A percentile compares a stretch with the other conserved stretches of the same genome.
Evolutionary conservation across 2,329 filamentous ascomycete genomes (phyloP).

Genomic region (Alternaria incomplexa): DNA sequence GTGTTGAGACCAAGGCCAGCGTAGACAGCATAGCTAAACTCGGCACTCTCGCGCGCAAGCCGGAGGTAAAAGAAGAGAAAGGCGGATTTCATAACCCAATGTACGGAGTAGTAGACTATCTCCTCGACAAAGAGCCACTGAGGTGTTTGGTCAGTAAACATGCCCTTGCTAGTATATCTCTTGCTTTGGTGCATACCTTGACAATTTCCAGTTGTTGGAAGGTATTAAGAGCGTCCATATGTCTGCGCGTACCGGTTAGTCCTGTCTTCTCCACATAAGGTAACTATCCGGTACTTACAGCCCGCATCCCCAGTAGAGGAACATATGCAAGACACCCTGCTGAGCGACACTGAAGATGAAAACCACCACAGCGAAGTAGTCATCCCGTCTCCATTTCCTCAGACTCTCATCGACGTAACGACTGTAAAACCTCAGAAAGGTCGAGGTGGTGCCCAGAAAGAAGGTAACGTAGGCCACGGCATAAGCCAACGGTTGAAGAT

Average conservation of each 20-base stretch:
- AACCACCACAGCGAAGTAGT: slow-evolving; percentile 20
- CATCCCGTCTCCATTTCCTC: slow-evolving; percentile 25
- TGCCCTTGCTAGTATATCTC: neutral
- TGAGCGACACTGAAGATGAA: slow-evolving; percentile 21
- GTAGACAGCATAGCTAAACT: slow-evolving; percentile 32
- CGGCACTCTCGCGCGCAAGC: slow-evolving; percentile 22
- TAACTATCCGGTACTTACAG: slow-evolving; percentile 13
- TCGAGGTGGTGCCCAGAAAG: slow-evolving; percentile 18
- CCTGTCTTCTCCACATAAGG: neutral
- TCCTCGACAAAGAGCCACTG: slow-evolving; percentile 40
- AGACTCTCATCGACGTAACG: slow-evolving; percentile 15
- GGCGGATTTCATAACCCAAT: slow-evolving; percentile 42
- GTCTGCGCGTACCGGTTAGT: neutral
- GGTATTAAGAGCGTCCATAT: neutral
- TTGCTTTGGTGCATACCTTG: neutral
- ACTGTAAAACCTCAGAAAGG: slow-evolving; percentile 24
- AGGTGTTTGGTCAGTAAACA: neutral
- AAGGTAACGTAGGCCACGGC: slow-evolving; percentile 24
- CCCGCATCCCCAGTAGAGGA: slow-evolving; percentile 29
- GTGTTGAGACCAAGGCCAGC: slow-evolving; percentile 33
- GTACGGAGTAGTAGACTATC: slow-evolving; percentile 38
- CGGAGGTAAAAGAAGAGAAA: slow-evolving; percentile 47
- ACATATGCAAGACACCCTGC: slow-evolving; percentile 28
- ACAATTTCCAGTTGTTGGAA: slow-evolving; percentile 6
- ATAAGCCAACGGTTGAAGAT: slow-evolving; percentile 26